These are phyloP conservation scores for Talaromyces liani DNA, from an alignment of 495 filamentous ascomycete genomes.

Conservation along the genomic window DNA sequence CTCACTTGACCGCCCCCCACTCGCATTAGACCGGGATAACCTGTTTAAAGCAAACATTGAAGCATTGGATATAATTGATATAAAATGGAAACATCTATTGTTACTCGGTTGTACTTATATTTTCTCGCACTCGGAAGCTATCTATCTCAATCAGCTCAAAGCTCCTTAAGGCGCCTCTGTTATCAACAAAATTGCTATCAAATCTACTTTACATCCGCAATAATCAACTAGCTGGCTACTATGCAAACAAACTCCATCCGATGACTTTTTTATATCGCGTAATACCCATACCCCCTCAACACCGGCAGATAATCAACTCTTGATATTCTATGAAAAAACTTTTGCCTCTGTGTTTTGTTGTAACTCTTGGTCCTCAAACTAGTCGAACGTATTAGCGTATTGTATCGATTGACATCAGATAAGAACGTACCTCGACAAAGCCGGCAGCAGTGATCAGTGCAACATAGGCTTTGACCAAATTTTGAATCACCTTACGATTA, in stretches of 20 bases:
- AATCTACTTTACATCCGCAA: not conserved
- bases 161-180: not conserved
- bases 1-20: not conserved
- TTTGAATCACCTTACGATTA: conserved; percentile 33
- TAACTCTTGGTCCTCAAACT: conserved; percentile 32
- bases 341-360: conserved; percentile 22
- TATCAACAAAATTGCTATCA: not conserved
- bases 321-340: conserved; percentile 31
- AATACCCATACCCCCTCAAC: conserved; percentile 2
- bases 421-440: conserved; percentile 47
- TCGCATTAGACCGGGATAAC: not conserved
- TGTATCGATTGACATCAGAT: not conserved
- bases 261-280: conserved; percentile 7
- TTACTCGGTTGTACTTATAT: no score
- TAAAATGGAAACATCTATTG: no score
- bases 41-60: not conserved
- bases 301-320: not conserved
- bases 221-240: conserved; percentile 2
- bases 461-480: conserved; percentile 55
- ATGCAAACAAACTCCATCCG: conserved; percentile 8
- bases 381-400: conserved; percentile 12
- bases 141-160: not conserved
- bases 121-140: no score
- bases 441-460: conserved; percentile 50
- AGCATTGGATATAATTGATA: no score